Evolutionary conservation across 2,329 filamentous ascomycete species (phyloP).

Genomic region (Basipetospora chlamydospora): DNA sequence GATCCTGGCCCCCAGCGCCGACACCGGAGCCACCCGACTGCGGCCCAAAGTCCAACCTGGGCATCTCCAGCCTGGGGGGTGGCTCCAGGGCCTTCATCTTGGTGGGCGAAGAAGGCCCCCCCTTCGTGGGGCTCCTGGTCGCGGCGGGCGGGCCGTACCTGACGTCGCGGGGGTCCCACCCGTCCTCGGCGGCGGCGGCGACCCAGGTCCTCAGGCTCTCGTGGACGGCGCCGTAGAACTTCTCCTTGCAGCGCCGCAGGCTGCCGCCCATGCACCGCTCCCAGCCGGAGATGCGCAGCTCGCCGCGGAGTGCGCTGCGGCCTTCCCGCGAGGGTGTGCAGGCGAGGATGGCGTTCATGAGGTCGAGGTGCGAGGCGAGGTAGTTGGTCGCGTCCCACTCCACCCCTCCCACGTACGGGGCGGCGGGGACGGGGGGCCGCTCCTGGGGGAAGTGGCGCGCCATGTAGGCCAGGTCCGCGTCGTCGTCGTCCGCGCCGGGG

Average conservation of each 20-base stretch:
- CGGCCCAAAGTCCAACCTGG: constrained; percentile 35
- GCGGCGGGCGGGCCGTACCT: constrained; percentile 50
- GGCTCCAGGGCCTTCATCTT: constrained; percentile 37
- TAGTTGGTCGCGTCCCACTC: constrained; percentile 99
- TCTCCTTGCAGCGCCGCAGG: constrained; percentile 87
- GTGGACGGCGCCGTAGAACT: constrained; percentile 89
- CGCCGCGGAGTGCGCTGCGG: constrained; percentile 64
- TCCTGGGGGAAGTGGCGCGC: constrained; percentile 66
- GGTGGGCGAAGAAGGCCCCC: constrained; percentile 18
- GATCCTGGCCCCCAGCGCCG: background rate
- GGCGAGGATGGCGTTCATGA: constrained; percentile 80
- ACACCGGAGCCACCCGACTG: constrained; percentile 11
- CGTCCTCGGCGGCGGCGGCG: constrained; percentile 71
- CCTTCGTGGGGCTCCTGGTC: constrained; percentile 29
- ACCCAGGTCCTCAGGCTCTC: constrained; percentile 84
- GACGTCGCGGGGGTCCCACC: constrained; percentile 72
- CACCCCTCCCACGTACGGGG: constrained; percentile 90
- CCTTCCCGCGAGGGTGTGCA: constrained; percentile 55
- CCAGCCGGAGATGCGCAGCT: constrained; percentile 72
- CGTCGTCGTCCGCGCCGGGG: constrained; percentile 15
- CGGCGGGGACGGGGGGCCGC: constrained; percentile 79
- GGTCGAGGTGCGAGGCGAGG: constrained; percentile 78
- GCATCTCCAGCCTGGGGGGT: constrained; percentile 47
- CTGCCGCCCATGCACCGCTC: constrained; percentile 79
- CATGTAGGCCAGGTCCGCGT: constrained; percentile 34